Evolutionary conservation across 1,139 yeast species (phyloP).

Genomic region (Yamadazyma membranifaciens): DNA sequence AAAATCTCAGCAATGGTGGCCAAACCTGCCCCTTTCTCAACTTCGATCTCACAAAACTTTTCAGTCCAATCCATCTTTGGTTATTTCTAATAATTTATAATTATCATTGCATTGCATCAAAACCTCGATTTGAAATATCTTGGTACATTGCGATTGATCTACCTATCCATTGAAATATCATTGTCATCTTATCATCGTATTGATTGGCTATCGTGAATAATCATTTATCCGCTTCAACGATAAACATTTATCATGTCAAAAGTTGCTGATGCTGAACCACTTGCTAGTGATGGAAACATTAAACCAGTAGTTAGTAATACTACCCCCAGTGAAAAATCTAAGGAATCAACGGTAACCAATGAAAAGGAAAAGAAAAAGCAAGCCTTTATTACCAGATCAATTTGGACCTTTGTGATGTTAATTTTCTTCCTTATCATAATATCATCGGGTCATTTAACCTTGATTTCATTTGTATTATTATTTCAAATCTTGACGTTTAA

Average conservation of each 20-base stretch:
- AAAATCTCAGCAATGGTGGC: background rate
- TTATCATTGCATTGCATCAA: too few relatives aligned
- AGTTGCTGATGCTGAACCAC: background rate
- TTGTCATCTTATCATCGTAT: too few relatives aligned
- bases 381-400: constrained; percentile 84
- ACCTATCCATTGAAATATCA: background rate
- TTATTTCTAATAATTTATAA: too few relatives aligned
- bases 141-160: background rate
- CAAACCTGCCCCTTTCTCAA: too few relatives aligned
- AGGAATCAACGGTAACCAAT: constrained; percentile 3
- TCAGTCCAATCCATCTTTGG: too few relatives aligned
- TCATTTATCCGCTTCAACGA: too few relatives aligned
- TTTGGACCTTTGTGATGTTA: constrained; percentile 94
- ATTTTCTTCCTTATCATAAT: constrained; percentile 65
- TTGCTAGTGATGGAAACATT: background rate
- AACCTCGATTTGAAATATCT: too few relatives aligned
- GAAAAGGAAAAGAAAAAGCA: constrained; percentile 70
- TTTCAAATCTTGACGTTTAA: constrained; percentile 83
- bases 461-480: constrained; percentile 66
- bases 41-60: too few relatives aligned
- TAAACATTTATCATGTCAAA: too few relatives aligned
- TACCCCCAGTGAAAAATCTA: background rate
- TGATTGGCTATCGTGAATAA: too few relatives aligned
- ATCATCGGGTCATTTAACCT: constrained; percentile 85
- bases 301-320: background rate